Evolutionary conservation across 2,329 filamentous ascomycete genomes (phyloP), one percentile per base, ranked within the genome.

Genomic region (Tolypocladium inflatum): DNA sequence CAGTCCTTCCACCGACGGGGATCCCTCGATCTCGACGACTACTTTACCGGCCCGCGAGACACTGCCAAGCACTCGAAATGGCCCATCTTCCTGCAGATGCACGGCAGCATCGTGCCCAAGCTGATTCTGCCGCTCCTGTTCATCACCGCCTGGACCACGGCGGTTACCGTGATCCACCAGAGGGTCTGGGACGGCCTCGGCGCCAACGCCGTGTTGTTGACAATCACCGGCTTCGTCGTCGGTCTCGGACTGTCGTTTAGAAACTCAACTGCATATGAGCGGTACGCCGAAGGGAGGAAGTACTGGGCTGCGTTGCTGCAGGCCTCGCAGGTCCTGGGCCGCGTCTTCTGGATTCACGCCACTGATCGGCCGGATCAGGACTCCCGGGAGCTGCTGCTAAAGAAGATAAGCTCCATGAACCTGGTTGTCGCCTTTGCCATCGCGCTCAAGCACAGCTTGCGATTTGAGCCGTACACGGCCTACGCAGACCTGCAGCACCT

Each of bases 261-360:
- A 59, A 89, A 82, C 62, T 86, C 87, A 2, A 90, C 88, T 9
- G 89, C 89, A 11, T 92, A 92, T 64, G 89, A 92, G 72, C 82
- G 87, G 63, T 86, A 85, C 67, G 78, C 77, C 45, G 85, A 88
- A 62, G 85, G 85, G 42, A 78, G 85, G 42, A 83, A 82, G 64
- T 83, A 78, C 64, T 87, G 84, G 83, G 77, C 83, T 1, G 75
- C 81, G 58, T 75, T 86, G 64, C 83, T 79, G 57, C 77, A 80
- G 70, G 86, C 88, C 67, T 74, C 79, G 65, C 77, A 91, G 75
- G 75, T 85, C 69, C 76, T 95, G 64, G 89, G 84, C 64, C 85
- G 92, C 26, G 79, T 89, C 11, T 89, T 94, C 68, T 97, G 92
- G 92, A 80, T 96, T 38, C 89, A 96, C 65, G 78, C 82, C 9